Conservation (phyloP, 2,329 filamentous ascomycete species). For the Fusarium floridanum region DNA sequence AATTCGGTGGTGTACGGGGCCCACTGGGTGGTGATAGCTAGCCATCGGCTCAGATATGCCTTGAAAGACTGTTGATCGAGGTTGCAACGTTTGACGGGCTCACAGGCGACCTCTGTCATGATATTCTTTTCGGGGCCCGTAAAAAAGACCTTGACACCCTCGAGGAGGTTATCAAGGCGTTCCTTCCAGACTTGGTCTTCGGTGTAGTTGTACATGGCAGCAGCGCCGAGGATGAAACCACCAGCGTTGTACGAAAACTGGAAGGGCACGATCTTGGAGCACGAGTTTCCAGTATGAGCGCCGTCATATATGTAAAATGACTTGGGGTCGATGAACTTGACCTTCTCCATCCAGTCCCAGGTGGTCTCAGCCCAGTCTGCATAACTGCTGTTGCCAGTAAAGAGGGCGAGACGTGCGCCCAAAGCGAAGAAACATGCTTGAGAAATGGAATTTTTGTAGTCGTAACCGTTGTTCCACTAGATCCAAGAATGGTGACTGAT, state of each 20-base stretch:
- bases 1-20: conserved; percentile 68
- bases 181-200: conserved; percentile 67
- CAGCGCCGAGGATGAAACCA: conserved; percentile 73
- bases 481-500: background rate
- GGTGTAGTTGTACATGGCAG: conserved; percentile 77
- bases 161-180: conserved; percentile 68
- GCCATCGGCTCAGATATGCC: conserved; percentile 72
- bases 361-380: conserved; percentile 80
- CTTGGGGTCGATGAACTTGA: conserved; percentile 68
- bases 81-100: conserved; percentile 71
- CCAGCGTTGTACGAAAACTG: conserved; percentile 80
- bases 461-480: conserved; percentile 81
- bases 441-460: conserved; percentile 79
- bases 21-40: conserved; percentile 73
- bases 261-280: conserved; percentile 68
- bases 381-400: conserved; percentile 83
- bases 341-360: conserved; percentile 75
- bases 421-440: conserved; percentile 74
- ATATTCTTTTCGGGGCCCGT: conserved; percentile 63
- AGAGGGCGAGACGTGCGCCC: conserved; percentile 77
- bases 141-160: conserved; percentile 68
- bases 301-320: conserved; percentile 75
- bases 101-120: conserved; percentile 76
- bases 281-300: conserved; percentile 68
- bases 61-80: conserved; percentile 74